Evolutionary conservation across 768 basidiomycete species (phyloP).

Genomic region (Grammothele lineata): DNA sequence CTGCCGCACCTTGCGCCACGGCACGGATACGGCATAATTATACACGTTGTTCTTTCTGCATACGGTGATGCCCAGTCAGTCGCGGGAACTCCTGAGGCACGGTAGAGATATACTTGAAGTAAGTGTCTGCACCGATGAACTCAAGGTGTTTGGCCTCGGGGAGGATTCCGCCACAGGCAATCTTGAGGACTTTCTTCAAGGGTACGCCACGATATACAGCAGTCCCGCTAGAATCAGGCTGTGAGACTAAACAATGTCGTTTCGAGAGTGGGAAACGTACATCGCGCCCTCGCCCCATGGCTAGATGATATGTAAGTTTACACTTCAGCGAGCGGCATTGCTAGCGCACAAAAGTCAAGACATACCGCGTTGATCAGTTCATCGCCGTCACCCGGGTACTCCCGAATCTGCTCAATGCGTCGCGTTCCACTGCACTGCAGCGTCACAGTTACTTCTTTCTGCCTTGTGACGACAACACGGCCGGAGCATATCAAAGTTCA

Average conservation of each 20-base stretch:
- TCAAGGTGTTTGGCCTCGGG: slow-evolving; percentile 49
- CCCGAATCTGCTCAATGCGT: slow-evolving; percentile 46
- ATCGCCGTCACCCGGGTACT: slow-evolving; percentile 53
- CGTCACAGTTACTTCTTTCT: slow-evolving; percentile 47
- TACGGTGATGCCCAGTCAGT: background rate
- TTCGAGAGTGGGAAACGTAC: slow-evolving; percentile 26
- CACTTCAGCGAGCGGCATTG: background rate
- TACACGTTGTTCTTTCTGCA: slow-evolving; percentile 33
- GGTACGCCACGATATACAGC: slow-evolving; percentile 50
- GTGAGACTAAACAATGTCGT: too few relatives aligned
- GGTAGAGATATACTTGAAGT: slow-evolving; percentile 40
- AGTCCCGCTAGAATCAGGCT: slow-evolving; percentile 38
- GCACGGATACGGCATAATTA: slow-evolving; percentile 47
- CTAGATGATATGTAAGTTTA: slow-evolving; percentile 1
- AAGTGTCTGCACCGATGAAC: slow-evolving; percentile 54
- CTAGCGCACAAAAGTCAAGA: too few relatives aligned
- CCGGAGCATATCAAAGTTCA: too few relatives aligned
- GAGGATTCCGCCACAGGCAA: slow-evolving; percentile 45
- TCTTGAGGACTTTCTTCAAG: slow-evolving; percentile 49
- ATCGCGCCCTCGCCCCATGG: slow-evolving; percentile 52
- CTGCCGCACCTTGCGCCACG: slow-evolving; percentile 42
- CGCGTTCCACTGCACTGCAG: slow-evolving; percentile 52
- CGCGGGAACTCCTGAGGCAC: background rate
- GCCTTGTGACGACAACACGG: slow-evolving; percentile 29
- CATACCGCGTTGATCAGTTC: slow-evolving; percentile 33